phyloP scores from a whole-genome alignment of 2,329 filamentous ascomycete genomes.

The Calonectria crousiana region DNA sequence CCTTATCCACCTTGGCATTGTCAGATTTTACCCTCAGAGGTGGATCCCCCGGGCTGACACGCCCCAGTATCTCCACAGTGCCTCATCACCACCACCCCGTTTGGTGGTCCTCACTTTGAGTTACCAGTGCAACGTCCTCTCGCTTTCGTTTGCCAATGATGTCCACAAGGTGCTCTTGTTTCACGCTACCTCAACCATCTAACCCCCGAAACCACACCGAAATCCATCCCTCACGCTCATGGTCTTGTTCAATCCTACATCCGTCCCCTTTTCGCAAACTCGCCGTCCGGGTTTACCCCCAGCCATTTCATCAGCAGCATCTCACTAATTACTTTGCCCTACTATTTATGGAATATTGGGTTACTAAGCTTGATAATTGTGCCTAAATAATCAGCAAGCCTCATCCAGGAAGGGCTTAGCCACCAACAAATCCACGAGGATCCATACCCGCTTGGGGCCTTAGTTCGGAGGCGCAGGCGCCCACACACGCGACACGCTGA shows the following conservation, averaged over 20 bases:
- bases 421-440: background rate
- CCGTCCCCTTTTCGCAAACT: background rate
- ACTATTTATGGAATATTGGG: slow-evolving; percentile 5
- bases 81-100: background rate
- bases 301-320: slow-evolving; percentile 3
- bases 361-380: background rate
- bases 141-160: background rate
- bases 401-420: background rate
- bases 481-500: background rate
- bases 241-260: background rate
- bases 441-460: background rate
- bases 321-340: background rate
- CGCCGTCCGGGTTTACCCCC: background rate
- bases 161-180: background rate
- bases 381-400: background rate
- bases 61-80: slow-evolving; percentile 1
- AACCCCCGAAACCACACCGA: background rate
- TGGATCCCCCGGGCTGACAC: slow-evolving; percentile 1
- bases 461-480: slow-evolving; percentile 6
- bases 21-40: slow-evolving; percentile 5
- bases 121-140: background rate
- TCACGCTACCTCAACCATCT: background rate
- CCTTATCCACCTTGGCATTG: background rate
- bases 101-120: background rate
- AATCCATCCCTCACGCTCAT: background rate